Evolutionary conservation across 2,329 filamentous ascomycete genomes (phyloP).

Genomic region (Arthroderma sp.): DNA sequence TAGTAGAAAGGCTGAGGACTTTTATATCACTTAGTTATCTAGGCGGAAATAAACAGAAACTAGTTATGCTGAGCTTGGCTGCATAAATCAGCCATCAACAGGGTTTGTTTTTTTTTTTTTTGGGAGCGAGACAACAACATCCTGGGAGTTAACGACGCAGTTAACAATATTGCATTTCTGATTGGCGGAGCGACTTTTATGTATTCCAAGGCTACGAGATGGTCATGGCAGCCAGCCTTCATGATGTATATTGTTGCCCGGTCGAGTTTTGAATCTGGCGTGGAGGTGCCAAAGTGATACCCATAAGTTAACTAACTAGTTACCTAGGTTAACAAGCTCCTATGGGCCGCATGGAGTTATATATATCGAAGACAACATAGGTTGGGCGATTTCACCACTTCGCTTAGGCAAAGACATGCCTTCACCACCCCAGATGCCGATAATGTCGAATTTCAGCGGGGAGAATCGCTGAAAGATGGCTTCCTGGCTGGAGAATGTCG

Average conservation of each 20-base stretch:
- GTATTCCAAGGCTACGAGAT: no score
- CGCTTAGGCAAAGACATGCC: no score
- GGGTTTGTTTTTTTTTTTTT: not conserved
- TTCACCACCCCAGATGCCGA: no score
- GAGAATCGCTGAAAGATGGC: no score
- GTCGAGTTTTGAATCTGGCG: not conserved
- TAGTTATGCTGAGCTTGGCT: slow-evolving; percentile 17
- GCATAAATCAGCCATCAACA: not conserved
- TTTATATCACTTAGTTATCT: not conserved
- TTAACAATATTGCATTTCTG: no score
- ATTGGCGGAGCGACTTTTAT: no score
- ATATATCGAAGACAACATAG: no score
- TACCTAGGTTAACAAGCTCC: not conserved
- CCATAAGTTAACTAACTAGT: not conserved
- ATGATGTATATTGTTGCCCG: not conserved
- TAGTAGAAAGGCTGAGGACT: not conserved
- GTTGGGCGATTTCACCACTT: no score
- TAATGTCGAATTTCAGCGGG: no score
- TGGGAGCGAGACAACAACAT: not conserved
- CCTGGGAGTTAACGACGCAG: not conserved
- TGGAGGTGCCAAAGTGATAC: not conserved
- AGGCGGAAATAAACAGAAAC: not conserved
- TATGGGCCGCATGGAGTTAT: no score
- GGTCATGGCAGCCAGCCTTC: no score
- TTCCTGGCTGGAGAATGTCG: no score